phyloP scores from a whole-genome alignment of 2,329 filamentous ascomycete species.

The Nemania sp. region DNA sequence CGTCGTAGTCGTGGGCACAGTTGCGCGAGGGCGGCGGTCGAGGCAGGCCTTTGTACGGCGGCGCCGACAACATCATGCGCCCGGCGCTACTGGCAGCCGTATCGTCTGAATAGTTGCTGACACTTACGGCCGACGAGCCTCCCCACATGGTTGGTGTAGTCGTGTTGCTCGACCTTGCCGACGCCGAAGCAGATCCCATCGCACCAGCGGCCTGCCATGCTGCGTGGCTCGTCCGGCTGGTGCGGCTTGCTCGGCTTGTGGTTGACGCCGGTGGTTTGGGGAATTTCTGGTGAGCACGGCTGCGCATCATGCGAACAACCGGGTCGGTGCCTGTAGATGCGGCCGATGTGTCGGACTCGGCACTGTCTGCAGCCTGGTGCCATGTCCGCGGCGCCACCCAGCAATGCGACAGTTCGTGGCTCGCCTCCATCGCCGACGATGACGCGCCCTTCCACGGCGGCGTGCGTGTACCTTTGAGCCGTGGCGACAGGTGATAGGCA shows the following conservation, averaged over 20 bases:
- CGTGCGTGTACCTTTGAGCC: conserved; percentile 52
- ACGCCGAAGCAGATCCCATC: too few relatives aligned
- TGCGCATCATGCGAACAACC: conserved; percentile 34
- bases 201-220: conserved; percentile 31
- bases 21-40: conserved; percentile 14
- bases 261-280: conserved; percentile 30
- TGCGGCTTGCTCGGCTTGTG: background rate
- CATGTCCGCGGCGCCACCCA: conserved; percentile 51
- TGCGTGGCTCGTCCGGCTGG: conserved; percentile 15
- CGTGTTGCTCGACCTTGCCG: conserved; percentile 23
- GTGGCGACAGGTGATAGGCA: conserved; percentile 59
- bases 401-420: conserved; percentile 57
- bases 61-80: conserved; percentile 17
- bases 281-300: conserved; percentile 30
- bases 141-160: conserved; percentile 35
- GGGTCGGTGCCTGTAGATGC: conserved; percentile 27
- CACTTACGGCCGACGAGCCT: conserved; percentile 35
- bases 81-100: conserved; percentile 28
- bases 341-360: conserved; percentile 30
- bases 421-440: conserved; percentile 40
- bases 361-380: conserved; percentile 35
- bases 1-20: conserved; percentile 8
- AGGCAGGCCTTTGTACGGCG: conserved; percentile 9
- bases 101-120: conserved; percentile 36
- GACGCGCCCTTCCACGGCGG: conserved; percentile 57